Evolutionary conservation across 1,139 yeast genomes (phyloP), one percentile per base, ranked within the genome.

Genomic region (Yamadazyma jaroonii): DNA sequence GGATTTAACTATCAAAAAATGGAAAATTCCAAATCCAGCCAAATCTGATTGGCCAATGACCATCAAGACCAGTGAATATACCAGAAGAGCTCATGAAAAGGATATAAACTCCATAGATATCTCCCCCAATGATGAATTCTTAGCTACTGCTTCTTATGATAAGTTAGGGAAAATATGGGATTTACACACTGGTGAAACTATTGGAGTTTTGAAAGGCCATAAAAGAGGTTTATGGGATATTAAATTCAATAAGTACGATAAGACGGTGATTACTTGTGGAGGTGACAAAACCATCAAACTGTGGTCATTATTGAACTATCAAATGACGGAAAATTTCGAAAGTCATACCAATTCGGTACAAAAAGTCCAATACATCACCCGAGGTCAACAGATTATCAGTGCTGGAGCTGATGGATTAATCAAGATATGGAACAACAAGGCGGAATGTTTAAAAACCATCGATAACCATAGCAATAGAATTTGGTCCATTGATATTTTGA

Each of bases 141-240:
- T 92, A 54, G 97, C 96, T 1, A 84, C 97, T 4, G 97, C 96
- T 1, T 86, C 96, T n/a, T 95, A 86, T 59, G 99, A 92, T 58
- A 86, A 90, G 53, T 74, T 90, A 3, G 94, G 85, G 45, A 92
- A 94, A 58, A 66, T 92, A 4, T 94, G 97, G 97, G 82, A 85
- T 53, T 55, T 79, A 25, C 84, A 79, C 30, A 65, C 78, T 10
- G 97, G 98, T 38, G 97, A 92, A 59, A 78, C 84, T 3, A 66
- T 85, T 11, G 97, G 96, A 6, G 74, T 92, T 4, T 67, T 94
- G 45, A 78, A 81, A 44, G 97, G 96, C 15, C 98, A 94, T 59
- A 84, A 82, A 59, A 78, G 98, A 54, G 97, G 98, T 10, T 77
- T 92, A 35, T 94, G 97, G 96, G 94, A 88, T 53, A 81, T 89